Evolutionary conservation across 73 alveolate genomes (phyloP).

Genomic region (Durusdinium trenchii): DNA sequence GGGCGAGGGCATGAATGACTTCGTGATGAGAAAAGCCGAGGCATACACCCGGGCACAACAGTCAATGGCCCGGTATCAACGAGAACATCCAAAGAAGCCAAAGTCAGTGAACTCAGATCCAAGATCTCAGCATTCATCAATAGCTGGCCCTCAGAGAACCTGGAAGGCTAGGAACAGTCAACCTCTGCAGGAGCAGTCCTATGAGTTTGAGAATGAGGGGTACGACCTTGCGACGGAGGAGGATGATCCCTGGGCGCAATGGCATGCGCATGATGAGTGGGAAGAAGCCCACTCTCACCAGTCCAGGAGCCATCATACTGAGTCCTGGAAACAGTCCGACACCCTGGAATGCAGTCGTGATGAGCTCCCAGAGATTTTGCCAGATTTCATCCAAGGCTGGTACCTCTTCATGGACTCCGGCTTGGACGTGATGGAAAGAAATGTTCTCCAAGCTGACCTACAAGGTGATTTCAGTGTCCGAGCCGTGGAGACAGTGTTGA

Average conservation of each 20-base stretch:
- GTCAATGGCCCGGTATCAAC: not conserved
- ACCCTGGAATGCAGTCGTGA: slow-evolving; percentile 1
- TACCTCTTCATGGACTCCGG: slow-evolving; percentile 11
- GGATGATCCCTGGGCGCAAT: too few relatives aligned
- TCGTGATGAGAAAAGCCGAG: not conserved
- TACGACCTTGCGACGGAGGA: too few relatives aligned
- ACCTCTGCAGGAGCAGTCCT: not conserved
- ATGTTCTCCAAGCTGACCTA: not conserved
- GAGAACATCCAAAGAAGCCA: too few relatives aligned
- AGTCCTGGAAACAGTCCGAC: not conserved
- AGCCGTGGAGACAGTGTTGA: not conserved
- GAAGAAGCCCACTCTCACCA: not conserved
- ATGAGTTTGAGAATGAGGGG: not conserved
- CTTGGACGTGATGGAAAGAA: not conserved
- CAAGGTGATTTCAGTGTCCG: not conserved
- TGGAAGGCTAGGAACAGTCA: too few relatives aligned
- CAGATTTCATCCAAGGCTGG: slow-evolving; percentile 16
- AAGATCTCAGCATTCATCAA: not conserved
- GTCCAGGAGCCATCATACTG: not conserved
- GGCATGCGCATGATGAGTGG: not conserved
- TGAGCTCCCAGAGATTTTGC: not conserved
- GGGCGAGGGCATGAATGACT: not conserved
- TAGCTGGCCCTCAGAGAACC: not conserved
- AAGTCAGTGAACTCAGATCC: not conserved
- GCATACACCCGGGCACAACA: slow-evolving; percentile 48